Evolutionary conservation across 345 rosid species (phyloP), one percentile per base, ranked within the genome.

Genomic region (Theobroma cacao): DNA sequence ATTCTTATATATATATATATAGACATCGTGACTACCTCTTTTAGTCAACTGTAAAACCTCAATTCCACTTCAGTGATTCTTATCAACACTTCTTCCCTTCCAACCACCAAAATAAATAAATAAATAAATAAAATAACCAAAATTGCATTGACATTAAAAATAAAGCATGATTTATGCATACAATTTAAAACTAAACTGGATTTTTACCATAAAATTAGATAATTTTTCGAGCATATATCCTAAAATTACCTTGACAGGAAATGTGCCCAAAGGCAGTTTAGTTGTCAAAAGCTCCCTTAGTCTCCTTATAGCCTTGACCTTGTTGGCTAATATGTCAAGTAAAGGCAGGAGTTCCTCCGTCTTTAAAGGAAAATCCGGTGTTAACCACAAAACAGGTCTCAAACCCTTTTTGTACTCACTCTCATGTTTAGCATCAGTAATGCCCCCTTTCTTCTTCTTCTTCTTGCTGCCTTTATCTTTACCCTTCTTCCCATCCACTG

Each of bases 261-360:
- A 96, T 78, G 98, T 96, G 79, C 98, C 99, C 36, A 50, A 4
- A 36, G 98, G 99, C 62, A 96, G 90, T 84, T 96, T 94, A 62
- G 98, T 94, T 59, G 99, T 94, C 89, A 96, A 88, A 79, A 96
- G 98, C 87, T 96, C 99, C 81, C 99, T 94, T 36, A 96, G 91
- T 82, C 99, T 91, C 91, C 97, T 88, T 80, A 94, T 72, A 59
- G 99, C 98, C 89, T 96, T 96, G 73, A 96, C 99, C 80, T 96
- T 96, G 86, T 96, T 90, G 60, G 98, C 99, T 79, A 96, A 89
- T 86, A 96, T 96, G 84, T 96, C 99, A 31, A 96, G 94, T 77
- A 96, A 87, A 14, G 99, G 99, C 77, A 96, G 80, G 50, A 96
- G 94, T 83, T 96, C 99, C 28, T 96, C 98, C 4, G 94, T 96